Percentiles rank a stretch among this genome's conserved stretches.
Conservation (phyloP, 2,329 filamentous ascomycete genomes). For the Dothistroma septosporum region DNA sequence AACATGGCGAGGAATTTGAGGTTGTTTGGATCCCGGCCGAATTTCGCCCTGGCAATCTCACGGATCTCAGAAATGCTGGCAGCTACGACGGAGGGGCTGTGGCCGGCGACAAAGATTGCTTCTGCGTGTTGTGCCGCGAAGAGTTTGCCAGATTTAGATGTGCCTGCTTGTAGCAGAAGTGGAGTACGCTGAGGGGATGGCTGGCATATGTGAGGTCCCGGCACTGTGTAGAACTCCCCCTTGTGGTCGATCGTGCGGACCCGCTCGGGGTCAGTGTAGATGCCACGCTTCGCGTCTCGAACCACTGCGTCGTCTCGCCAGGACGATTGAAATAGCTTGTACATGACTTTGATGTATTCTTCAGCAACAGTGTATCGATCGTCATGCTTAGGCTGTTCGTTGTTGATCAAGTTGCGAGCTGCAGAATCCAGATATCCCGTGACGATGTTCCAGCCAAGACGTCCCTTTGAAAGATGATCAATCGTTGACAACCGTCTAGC, state of each 20-base stretch:
- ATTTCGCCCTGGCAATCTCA: conserved; percentile 47
- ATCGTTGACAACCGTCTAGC: conserved; percentile 61
- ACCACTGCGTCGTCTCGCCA: conserved; percentile 63
- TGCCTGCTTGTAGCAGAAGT: conserved; percentile 53
- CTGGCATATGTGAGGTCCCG: conserved; percentile 43
- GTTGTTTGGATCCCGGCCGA: conserved; percentile 54
- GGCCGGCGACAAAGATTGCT: conserved; percentile 63
- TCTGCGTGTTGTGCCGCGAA: conserved; percentile 59
- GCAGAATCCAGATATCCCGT: conserved; percentile 64
- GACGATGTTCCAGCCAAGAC: conserved; percentile 51
- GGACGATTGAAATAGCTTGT: conserved; percentile 58
- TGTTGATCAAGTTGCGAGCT: conserved; percentile 53
- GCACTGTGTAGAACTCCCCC: conserved; percentile 51
- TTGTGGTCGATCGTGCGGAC: conserved; percentile 57
- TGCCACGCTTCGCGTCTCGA: conserved; percentile 53
- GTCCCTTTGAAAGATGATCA: conserved; percentile 61
- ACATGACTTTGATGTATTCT: conserved; percentile 58
- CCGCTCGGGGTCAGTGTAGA: conserved; percentile 55
- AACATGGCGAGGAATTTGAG: conserved; percentile 67
- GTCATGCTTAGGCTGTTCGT: conserved; percentile 59
- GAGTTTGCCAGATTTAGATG: conserved; percentile 52
- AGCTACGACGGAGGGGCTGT: conserved; percentile 57
- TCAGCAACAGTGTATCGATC: conserved; percentile 60
- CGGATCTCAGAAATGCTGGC: conserved; percentile 61
- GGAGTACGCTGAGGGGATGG: conserved; percentile 40